These are phyloP conservation scores for Penicillium fimorum DNA, from an alignment of 495 filamentous ascomycete genomes.

Conservation along the genomic window DNA sequence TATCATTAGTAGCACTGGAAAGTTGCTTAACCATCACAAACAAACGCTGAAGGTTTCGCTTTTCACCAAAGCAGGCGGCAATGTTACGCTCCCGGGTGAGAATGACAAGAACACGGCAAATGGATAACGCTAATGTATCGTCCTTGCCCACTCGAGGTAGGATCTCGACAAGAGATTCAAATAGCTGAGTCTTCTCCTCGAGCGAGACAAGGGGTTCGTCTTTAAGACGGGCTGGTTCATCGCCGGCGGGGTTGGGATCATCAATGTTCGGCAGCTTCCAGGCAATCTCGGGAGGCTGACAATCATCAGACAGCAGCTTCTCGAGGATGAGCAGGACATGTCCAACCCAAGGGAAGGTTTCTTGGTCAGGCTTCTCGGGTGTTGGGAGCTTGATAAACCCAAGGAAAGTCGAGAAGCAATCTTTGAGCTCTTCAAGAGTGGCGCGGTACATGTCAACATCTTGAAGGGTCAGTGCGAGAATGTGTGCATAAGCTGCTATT, in stretches of 20 bases:
- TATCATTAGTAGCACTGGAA: slow-evolving; percentile 68
- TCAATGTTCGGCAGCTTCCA: slow-evolving; percentile 67
- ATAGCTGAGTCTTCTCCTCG: slow-evolving; percentile 65
- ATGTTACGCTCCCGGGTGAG: slow-evolving; percentile 76
- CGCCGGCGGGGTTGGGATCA: slow-evolving; percentile 42
- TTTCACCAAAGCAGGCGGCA: slow-evolving; percentile 75
- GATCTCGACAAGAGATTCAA: slow-evolving; percentile 74
- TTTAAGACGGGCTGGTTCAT: slow-evolving; percentile 53
- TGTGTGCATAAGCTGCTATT: slow-evolving; percentile 89
- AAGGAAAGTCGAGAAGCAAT: slow-evolving; percentile 73
- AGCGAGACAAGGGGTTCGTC: slow-evolving; percentile 60
- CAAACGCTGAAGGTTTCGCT: slow-evolving; percentile 80
- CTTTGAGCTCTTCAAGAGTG: slow-evolving; percentile 70
- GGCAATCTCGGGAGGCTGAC: slow-evolving; percentile 69
- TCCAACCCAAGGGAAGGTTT: slow-evolving; percentile 86
- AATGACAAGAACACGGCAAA: slow-evolving; percentile 83
- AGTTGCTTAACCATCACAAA: slow-evolving; percentile 95
- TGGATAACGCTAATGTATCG: slow-evolving; percentile 76
- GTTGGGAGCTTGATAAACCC: slow-evolving; percentile 69
- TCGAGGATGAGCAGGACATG: slow-evolving; percentile 88
- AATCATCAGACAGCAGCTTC: slow-evolving; percentile 82
- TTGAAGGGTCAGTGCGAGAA: slow-evolving; percentile 84
- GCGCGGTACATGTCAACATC: slow-evolving; percentile 77
- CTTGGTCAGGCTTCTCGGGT: slow-evolving; percentile 62
- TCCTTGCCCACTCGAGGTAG: slow-evolving; percentile 86